A percentile compares a stretch with the other conserved stretches of the same genome.
These are phyloP conservation scores for Mycena rosella DNA, from an alignment of 768 basidiomycete genomes.

Conservation along the genomic window DNA sequence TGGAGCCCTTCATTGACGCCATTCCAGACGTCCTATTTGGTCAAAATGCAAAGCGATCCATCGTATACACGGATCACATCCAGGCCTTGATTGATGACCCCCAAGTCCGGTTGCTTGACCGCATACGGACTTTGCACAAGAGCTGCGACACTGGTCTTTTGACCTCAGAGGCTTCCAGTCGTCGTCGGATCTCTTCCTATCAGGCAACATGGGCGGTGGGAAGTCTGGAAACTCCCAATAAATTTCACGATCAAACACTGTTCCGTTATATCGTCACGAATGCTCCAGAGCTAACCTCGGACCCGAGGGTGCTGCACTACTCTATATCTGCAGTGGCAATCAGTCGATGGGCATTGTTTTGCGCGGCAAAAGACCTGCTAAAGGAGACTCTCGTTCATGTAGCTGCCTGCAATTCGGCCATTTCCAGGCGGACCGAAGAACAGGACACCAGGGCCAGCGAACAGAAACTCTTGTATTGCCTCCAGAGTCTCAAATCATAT, in stretches of 20 bases:
- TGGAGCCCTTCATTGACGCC: too few relatives aligned
- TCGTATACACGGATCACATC: too few relatives aligned
- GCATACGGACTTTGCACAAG: background rate
- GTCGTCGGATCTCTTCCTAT: background rate
- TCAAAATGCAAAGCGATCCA: too few relatives aligned
- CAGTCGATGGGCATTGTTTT: background rate
- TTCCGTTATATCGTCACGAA: background rate
- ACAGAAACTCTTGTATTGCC: background rate
- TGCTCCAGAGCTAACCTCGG: background rate
- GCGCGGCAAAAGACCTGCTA: background rate
- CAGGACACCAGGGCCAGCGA: background rate
- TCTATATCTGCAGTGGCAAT: background rate
- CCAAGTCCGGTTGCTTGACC: background rate
- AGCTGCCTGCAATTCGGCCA: background rate
- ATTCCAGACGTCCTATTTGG: too few relatives aligned
- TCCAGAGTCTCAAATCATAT: background rate
- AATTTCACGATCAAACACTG: background rate
- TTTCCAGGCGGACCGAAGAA: background rate
- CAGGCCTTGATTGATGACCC: background rate
- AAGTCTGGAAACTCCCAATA: background rate
- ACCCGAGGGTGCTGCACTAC: background rate
- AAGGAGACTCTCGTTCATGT: background rate
- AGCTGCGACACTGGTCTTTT: slow-evolving; percentile 2
- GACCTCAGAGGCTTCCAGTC: background rate
- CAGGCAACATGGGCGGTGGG: slow-evolving; percentile 5